Evolutionary conservation across 306 rosid species (phyloP).

Genomic region (Lithocarpus polystachyus): DNA sequence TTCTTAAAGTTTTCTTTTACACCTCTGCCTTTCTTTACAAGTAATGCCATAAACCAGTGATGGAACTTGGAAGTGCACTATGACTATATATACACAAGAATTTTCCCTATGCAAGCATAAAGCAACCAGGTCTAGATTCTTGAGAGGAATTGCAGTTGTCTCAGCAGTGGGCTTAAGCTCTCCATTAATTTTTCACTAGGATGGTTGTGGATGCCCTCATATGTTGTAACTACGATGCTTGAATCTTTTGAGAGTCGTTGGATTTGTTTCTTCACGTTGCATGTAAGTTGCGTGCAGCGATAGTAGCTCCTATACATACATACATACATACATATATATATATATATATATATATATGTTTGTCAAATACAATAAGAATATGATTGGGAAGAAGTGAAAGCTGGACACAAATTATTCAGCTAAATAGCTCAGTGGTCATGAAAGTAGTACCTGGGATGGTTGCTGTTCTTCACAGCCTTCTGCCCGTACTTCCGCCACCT

Average conservation of each 20-base stretch:
- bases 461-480: constrained; percentile 80
- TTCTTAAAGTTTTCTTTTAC: too few species aligned
- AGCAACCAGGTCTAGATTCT: constrained; percentile 29
- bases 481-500: constrained; percentile 97
- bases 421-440: neutral
- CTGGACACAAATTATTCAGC: too few species aligned
- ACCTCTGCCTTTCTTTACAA: neutral
- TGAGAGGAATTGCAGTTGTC: constrained; percentile 80
- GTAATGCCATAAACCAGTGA: neutral
- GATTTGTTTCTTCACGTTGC: constrained; percentile 89
- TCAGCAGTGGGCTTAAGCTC: constrained; percentile 82
- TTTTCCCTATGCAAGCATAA: neutral
- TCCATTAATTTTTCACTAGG: constrained; percentile 88
- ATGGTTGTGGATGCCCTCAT: constrained; percentile 88
- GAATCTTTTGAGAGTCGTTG: constrained; percentile 84
- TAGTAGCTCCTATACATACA: constrained; percentile 65
- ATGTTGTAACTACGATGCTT: constrained; percentile 83
- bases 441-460: constrained; percentile 58
- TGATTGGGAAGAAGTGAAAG: too few species aligned
- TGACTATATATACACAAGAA: neutral
- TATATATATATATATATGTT: too few species aligned
- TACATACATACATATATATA: too few species aligned
- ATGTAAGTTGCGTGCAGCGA: constrained; percentile 85
- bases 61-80: neutral
- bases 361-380: too few species aligned